These are phyloP conservation scores for Paecilomyces variotii DNA, from an alignment of 2,329 filamentous ascomycete species.

Conservation along the genomic window DNA sequence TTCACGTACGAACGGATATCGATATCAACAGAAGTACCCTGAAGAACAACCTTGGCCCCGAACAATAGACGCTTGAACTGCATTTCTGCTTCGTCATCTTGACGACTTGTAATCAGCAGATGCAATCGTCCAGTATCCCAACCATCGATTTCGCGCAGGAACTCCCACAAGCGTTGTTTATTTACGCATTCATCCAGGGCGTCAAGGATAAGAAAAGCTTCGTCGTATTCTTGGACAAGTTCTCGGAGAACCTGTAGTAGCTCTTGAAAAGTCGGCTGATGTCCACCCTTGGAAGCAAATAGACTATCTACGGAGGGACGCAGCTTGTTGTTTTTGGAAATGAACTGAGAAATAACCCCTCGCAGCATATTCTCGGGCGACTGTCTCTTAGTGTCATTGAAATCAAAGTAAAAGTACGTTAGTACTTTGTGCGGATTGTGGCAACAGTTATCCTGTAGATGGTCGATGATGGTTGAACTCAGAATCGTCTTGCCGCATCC, in stretches of 20 bases:
- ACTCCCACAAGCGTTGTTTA: conserved; percentile 2
- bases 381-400: conserved; percentile 32
- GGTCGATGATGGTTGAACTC: conserved; percentile 28
- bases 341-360: conserved; percentile 32
- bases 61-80: neutral
- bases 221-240: conserved; percentile 17
- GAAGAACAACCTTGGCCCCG: conserved; percentile 3
- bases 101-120: conserved; percentile 8
- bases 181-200: conserved; percentile 13
- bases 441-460: conserved; percentile 9
- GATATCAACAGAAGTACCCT: conserved; percentile 6
- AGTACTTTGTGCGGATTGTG: neutral
- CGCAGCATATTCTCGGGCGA: conserved; percentile 24
- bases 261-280: conserved; percentile 14
- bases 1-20: conserved; percentile 10
- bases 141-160: conserved; percentile 1
- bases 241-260: conserved; percentile 15
- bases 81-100: conserved; percentile 9
- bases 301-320: too few species aligned
- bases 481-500: conserved; percentile 39
- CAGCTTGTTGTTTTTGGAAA: conserved; percentile 7
- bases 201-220: conserved; percentile 10
- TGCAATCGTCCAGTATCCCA: conserved; percentile 3
- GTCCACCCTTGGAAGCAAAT: conserved; percentile 10
- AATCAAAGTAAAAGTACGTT: conserved; percentile 32